phyloP scores from a whole-genome alignment of 176 grass and related monocot genomes.

The Metroxylon sagu region DNA sequence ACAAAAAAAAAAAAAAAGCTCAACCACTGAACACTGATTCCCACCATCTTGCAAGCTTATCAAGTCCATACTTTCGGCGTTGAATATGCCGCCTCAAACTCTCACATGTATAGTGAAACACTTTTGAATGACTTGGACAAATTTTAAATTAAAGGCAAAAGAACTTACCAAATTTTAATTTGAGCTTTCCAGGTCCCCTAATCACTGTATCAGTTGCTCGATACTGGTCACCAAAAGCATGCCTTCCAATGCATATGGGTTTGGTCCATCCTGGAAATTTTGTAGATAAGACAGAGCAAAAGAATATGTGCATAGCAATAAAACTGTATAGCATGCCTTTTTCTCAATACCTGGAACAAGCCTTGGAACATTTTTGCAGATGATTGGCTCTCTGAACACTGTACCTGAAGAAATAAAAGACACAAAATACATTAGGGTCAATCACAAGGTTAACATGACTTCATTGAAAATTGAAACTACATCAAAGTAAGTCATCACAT shows the following conservation, averaged over 20 bases:
- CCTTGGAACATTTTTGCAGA: slow-evolving; percentile 88
- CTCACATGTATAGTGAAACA: too few species aligned
- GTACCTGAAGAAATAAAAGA: slow-evolving; percentile 38
- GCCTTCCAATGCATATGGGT: slow-evolving; percentile 98
- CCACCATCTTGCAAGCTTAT: too few species aligned
- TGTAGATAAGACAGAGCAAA: slow-evolving; percentile 10
- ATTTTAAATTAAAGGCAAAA: not conserved
- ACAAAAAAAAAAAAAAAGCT: too few species aligned
- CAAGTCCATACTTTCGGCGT: too few species aligned
- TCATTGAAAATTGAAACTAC: too few species aligned
- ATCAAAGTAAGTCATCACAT: not conserved
- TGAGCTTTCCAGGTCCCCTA: slow-evolving; percentile 95
- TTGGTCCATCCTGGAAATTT: slow-evolving; percentile 81
- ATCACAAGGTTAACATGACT: too few species aligned
- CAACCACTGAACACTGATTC: too few species aligned
- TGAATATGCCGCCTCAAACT: too few species aligned
- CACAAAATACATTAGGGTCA: too few species aligned
- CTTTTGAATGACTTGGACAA: too few species aligned
- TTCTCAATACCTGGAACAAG: slow-evolving; percentile 80
- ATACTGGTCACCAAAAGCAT: slow-evolving; percentile 98
- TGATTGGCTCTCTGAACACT: slow-evolving; percentile 94
- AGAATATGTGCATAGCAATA: slow-evolving; percentile 14
- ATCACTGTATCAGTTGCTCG: slow-evolving; percentile 87
- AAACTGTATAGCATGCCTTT: not conserved
- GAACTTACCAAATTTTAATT: slow-evolving; percentile 78